Evolutionary conservation across 192 early-diverging fungal genomes (phyloP).

Genomic region (Linnemannia zychae): DNA sequence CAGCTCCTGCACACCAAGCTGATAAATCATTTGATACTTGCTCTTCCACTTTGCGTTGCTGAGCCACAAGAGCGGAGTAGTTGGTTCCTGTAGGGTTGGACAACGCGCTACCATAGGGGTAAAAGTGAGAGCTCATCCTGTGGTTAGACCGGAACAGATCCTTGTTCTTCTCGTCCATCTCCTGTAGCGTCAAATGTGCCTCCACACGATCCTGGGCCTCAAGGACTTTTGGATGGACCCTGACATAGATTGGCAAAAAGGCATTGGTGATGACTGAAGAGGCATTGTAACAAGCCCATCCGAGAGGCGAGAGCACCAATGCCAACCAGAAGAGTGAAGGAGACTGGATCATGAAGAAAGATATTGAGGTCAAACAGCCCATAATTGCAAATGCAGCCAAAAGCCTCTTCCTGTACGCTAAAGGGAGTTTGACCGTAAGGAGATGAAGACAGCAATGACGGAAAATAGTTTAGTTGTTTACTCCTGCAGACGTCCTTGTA

Average conservation of each 20-base stretch:
- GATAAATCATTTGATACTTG: conserved; percentile 59
- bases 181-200: neutral
- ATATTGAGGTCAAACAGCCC: conserved; percentile 39
- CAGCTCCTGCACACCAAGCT: conserved; percentile 49
- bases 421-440: neutral
- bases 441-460: neutral
- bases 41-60: conserved; percentile 43
- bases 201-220: conserved; percentile 27
- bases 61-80: neutral
- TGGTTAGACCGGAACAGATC: neutral
- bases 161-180: conserved; percentile 28
- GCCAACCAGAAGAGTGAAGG: conserved; percentile 33
- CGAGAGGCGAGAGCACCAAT: conserved; percentile 29
- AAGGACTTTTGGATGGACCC: conserved; percentile 57
- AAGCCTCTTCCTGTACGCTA: conserved; percentile 41
- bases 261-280: conserved; percentile 65
- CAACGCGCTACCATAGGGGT: neutral
- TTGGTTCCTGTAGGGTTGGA: neutral
- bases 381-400: conserved; percentile 49
- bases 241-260: conserved; percentile 63
- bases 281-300: conserved; percentile 60
- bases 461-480: conserved; percentile 24
- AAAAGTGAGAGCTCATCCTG: neutral
- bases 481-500: conserved; percentile 8
- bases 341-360: conserved; percentile 35